Evolutionary conservation across 768 basidiomycete genomes (phyloP).

Genomic region (Mycena belliarum): DNA sequence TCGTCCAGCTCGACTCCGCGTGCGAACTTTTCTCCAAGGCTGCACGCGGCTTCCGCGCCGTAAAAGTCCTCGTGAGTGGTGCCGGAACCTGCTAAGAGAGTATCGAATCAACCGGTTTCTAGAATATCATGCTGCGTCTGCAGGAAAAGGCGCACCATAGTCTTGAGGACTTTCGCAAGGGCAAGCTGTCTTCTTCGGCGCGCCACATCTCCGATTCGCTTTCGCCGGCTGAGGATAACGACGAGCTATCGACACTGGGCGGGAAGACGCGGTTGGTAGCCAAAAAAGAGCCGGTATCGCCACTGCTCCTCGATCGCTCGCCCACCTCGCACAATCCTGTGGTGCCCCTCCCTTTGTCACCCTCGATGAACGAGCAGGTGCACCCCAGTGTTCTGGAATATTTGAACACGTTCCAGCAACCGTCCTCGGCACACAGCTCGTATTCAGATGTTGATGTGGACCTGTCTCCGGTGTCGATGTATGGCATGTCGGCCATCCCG

Average conservation of each 20-base stretch:
- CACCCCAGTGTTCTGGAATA: slow-evolving; percentile 72
- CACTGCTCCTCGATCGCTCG: slow-evolving; percentile 59
- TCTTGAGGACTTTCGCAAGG: slow-evolving; percentile 63
- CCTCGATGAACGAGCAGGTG: slow-evolving; percentile 48
- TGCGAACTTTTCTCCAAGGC: slow-evolving; percentile 75
- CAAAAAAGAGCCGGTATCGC: slow-evolving; percentile 60
- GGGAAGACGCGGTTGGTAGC: slow-evolving; percentile 67
- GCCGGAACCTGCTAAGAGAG: background rate
- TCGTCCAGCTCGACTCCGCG: slow-evolving; percentile 72
- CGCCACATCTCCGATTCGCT: slow-evolving; percentile 42
- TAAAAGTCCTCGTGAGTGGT: slow-evolving; percentile 58
- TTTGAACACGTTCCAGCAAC: slow-evolving; percentile 56
- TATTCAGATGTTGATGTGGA: slow-evolving; percentile 34
- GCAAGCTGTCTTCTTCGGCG: slow-evolving; percentile 48
- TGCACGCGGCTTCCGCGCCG: slow-evolving; percentile 63
- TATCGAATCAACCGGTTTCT: slow-evolving; percentile 1
- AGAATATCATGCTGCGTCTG: slow-evolving; percentile 66
- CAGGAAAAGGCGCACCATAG: slow-evolving; percentile 68
- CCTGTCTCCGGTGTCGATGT: slow-evolving; percentile 47
- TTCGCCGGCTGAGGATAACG: slow-evolving; percentile 53
- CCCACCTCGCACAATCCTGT: slow-evolving; percentile 73
- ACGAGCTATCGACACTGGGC: slow-evolving; percentile 64
- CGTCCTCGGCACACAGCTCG: slow-evolving; percentile 20
- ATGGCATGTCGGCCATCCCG: slow-evolving; percentile 43
- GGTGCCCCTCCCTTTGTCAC: slow-evolving; percentile 66